Evolutionary conservation across 2,329 filamentous ascomycete genomes (phyloP).

Genomic region (Trichoderma sp.): DNA sequence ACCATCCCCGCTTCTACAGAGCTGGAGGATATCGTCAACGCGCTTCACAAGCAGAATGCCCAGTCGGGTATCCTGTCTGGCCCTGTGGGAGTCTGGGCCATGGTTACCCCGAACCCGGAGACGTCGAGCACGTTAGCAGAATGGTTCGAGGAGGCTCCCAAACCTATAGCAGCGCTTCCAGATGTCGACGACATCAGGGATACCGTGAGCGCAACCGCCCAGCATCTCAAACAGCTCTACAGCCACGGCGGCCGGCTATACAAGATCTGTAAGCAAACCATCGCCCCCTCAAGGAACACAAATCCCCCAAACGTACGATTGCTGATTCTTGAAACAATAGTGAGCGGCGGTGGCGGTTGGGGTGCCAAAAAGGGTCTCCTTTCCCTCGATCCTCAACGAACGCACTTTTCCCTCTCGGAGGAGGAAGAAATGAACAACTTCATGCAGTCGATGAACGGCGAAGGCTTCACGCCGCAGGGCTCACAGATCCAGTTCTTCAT

Average conservation of each 20-base stretch:
- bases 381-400: constrained; percentile 72
- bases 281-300: not conserved
- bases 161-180: constrained; percentile 23
- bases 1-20: constrained; percentile 68
- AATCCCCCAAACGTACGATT: not conserved
- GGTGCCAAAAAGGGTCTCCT: constrained; percentile 77
- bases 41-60: constrained; percentile 52
- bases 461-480: constrained; percentile 62
- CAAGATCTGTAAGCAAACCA: constrained; percentile 39
- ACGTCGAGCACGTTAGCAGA: constrained; percentile 12
- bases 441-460: constrained; percentile 50
- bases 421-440: constrained; percentile 58
- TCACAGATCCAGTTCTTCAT: constrained; percentile 69
- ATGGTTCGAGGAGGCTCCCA: constrained; percentile 27
- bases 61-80: constrained; percentile 40
- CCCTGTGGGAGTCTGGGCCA: constrained; percentile 71
- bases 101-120: constrained; percentile 56
- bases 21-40: constrained; percentile 65
- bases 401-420: constrained; percentile 49
- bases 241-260: constrained; percentile 51
- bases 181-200: constrained; percentile 28
- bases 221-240: constrained; percentile 42
- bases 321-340: constrained; percentile 36
- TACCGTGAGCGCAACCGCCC: constrained; percentile 34
- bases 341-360: constrained; percentile 85